These are phyloP conservation scores for Thelonectria blattea DNA, from an alignment of 2,329 filamentous ascomycete species.

Conservation along the genomic window DNA sequence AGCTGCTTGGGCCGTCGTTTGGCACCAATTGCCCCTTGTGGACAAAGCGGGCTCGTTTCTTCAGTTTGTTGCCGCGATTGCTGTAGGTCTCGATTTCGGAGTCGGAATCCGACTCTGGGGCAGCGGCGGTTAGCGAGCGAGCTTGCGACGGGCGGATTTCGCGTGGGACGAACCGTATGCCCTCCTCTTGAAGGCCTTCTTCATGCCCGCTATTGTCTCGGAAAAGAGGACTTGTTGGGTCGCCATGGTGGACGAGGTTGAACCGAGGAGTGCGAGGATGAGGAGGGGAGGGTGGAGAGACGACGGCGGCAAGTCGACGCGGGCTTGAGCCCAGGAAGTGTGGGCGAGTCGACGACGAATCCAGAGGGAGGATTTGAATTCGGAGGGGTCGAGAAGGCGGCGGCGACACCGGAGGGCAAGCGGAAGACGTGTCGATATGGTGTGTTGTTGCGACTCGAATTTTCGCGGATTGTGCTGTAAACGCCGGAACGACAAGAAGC, in stretches of 20 bases:
- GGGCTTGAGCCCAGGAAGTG: slow-evolving; percentile 13
- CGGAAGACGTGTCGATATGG: slow-evolving; percentile 19
- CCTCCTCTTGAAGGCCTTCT: slow-evolving; percentile 69
- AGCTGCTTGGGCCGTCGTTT: slow-evolving; percentile 68
- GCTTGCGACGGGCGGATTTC: slow-evolving; percentile 11
- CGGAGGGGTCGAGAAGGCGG: not conserved
- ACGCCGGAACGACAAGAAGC: slow-evolving; percentile 31
- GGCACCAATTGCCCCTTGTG: slow-evolving; percentile 73
- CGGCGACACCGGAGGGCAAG: not conserved
- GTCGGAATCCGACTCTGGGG: slow-evolving; percentile 78
- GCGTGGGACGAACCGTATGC: slow-evolving; percentile 57
- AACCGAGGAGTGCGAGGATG: slow-evolving; percentile 22
- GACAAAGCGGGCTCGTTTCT: slow-evolving; percentile 75
- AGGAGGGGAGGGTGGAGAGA: slow-evolving; percentile 27
- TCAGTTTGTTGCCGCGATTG: slow-evolving; percentile 81
- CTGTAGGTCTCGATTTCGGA: slow-evolving; percentile 71
- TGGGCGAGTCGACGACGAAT: slow-evolving; percentile 3
- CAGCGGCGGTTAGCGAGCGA: slow-evolving; percentile 26
- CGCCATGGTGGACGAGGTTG: slow-evolving; percentile 43
- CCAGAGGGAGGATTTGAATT: slow-evolving; percentile 13
- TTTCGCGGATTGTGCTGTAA: slow-evolving; percentile 34
- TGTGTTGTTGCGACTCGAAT: slow-evolving; percentile 25
- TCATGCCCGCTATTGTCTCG: slow-evolving; percentile 72
- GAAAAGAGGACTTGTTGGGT: slow-evolving; percentile 67
- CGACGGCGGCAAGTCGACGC: slow-evolving; percentile 17